These are phyloP conservation scores for Zarea fungicola DNA, from an alignment of 2,329 filamentous ascomycete genomes.

Conservation along the genomic window DNA sequence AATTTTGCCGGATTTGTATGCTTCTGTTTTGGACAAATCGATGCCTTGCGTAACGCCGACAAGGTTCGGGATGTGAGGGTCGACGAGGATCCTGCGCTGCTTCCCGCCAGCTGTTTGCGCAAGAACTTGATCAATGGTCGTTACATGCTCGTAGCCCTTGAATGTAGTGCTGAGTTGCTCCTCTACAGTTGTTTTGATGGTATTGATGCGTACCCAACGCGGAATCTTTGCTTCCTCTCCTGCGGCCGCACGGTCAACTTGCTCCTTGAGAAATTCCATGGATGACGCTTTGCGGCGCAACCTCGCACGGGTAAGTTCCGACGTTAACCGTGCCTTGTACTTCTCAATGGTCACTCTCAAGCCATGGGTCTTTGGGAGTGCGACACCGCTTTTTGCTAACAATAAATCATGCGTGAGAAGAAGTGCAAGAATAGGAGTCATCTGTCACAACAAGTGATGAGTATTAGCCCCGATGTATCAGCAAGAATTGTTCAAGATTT, in stretches of 20 bases:
- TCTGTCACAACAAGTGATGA: constrained; percentile 42
- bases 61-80: constrained; percentile 76
- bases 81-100: constrained; percentile 59
- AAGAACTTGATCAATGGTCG: constrained; percentile 53
- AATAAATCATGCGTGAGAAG: constrained; percentile 84
- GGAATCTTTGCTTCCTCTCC: constrained; percentile 58
- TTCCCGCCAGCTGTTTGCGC: constrained; percentile 21
- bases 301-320: constrained; percentile 77
- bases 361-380: constrained; percentile 73
- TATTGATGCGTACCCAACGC: constrained; percentile 90
- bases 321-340: constrained; percentile 73
- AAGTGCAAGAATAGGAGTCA: constrained; percentile 73
- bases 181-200: constrained; percentile 64
- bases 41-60: constrained; percentile 68
- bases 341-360: constrained; percentile 69
- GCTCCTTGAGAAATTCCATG: constrained; percentile 58
- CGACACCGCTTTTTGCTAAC: constrained; percentile 74
- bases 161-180: constrained; percentile 75
- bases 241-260: constrained; percentile 47
- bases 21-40: constrained; percentile 66
- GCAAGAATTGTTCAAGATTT: background rate
- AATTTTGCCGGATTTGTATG: constrained; percentile 71
- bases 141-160: constrained; percentile 52
- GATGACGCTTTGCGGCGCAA: constrained; percentile 66
- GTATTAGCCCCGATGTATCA: background rate